These are phyloP conservation scores for Solidago caesia DNA, from an alignment of 129 eudicot genomes.

Conservation along the genomic window DNA sequence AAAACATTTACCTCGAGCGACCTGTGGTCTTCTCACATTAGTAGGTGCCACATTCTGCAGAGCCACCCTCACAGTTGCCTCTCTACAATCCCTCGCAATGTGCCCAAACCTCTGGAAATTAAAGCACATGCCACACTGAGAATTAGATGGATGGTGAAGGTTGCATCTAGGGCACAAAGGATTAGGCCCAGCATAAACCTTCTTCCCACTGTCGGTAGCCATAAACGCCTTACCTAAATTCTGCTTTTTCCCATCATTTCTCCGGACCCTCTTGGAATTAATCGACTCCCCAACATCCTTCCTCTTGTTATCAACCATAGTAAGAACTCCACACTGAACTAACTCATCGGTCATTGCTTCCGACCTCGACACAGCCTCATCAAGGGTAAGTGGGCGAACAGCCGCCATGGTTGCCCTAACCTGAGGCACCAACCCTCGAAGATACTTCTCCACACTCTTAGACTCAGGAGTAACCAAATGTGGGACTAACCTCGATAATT, in stretches of 20 bases:
- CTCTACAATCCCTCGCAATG: no score
- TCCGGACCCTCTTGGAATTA: background rate
- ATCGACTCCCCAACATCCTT: background rate
- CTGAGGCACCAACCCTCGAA: background rate
- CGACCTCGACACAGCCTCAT: background rate
- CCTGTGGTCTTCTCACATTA: background rate
- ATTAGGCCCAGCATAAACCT: no score
- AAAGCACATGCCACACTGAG: no score
- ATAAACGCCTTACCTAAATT: background rate
- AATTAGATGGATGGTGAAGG: no score
- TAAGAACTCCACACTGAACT: background rate
- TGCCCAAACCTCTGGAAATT: no score
- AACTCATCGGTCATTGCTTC: background rate
- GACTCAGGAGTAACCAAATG: background rate
- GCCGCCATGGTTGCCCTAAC: background rate
- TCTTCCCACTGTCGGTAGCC: background rate
- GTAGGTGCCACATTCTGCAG: background rate
- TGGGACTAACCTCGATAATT: background rate
- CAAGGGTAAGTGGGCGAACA: background rate
- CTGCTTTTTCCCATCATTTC: background rate
- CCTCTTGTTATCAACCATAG: background rate
- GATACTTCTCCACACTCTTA: background rate
- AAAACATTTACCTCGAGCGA: background rate
- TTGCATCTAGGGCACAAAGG: no score
- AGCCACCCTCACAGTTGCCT: no score